Evolutionary conservation across 2,329 filamentous ascomycete species (phyloP).

Genomic region (Apiospora saccharicola): DNA sequence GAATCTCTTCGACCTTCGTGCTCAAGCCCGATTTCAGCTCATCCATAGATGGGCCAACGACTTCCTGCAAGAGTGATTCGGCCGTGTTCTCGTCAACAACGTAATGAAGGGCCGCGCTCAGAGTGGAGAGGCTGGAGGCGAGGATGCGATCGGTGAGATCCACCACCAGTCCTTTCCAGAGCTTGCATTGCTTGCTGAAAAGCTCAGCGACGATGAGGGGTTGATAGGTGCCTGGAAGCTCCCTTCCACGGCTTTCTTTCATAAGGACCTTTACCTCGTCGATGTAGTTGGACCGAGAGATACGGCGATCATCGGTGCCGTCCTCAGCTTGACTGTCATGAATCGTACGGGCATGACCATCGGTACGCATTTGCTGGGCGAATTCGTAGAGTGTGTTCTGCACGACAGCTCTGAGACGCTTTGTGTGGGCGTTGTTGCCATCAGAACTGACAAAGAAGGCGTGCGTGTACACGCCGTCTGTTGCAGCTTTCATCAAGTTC

Average conservation of each 20-base stretch:
- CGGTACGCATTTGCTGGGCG: constrained; percentile 34
- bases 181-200: constrained; percentile 43
- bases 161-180: constrained; percentile 38
- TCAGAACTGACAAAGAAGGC: constrained; percentile 38
- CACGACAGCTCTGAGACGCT: constrained; percentile 37
- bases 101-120: constrained; percentile 33
- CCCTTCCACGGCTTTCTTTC: constrained; percentile 40
- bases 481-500: constrained; percentile 34
- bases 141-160: constrained; percentile 33
- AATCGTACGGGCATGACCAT: constrained; percentile 33
- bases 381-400: constrained; percentile 36
- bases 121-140: constrained; percentile 30
- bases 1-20: constrained; percentile 38
- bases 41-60: constrained; percentile 29
- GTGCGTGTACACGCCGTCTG: constrained; percentile 41
- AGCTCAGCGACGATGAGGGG: constrained; percentile 44
- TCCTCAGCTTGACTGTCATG: constrained; percentile 20
- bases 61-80: constrained; percentile 26
- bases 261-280: constrained; percentile 40
- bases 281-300: constrained; percentile 34
- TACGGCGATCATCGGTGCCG: neutral
- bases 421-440: constrained; percentile 29
- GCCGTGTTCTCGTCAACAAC: constrained; percentile 35
- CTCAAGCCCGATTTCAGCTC: constrained; percentile 31
- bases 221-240: constrained; percentile 46